Evolutionary conservation across 257 asterid genomes (phyloP), one percentile per base, ranked within the genome.

Genomic region (Parsonsia alboflavescens): DNA sequence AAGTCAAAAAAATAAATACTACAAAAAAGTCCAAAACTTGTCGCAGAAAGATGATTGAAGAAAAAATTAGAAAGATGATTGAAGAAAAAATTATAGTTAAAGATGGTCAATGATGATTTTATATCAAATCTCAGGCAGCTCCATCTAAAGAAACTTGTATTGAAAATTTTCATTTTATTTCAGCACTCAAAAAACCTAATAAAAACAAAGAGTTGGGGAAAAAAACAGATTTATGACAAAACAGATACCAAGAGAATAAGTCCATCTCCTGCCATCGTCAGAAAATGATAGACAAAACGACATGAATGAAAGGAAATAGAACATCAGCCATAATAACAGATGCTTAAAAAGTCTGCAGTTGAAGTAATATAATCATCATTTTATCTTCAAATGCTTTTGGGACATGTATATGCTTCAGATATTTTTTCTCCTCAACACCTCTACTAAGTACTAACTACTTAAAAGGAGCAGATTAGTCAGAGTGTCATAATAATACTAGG

Each of bases 171-270:
- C 10, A 36, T 16, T 52, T 62, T 62, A 33, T 4, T 17, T 15
- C 5, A 15, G 46, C 10, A 16, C 21, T 30, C 8, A 15, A 33
- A 12, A 33, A 41, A 7, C 12, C 8, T 24, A 64, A 15, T 24
- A 17, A 12, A n/a, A 12, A 17, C 41, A 59, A 22, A 22, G 39
- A 59, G 39, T 24, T 56, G 62, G 33, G 10, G 1, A 56, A 59
- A 11, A 10, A 4, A 24, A 24, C 39, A 28, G 12, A 62, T 64
- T 16, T 1, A 64, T 33, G 10, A 36, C 44, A 15, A 36, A 36
- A 64, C 49, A 64, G 48, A 64, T 19, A 64, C n/a, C 49, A 64
- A 64, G 46, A 64, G 69, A 58, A 24, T 7, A 21, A 64, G 49
- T 36, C 46, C 46, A 30, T 30, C 24, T 63, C 68, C 24, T 30